Evolutionary conservation across 2,329 filamentous ascomycete genomes (phyloP).

Genomic region (Paecilomyces niveus): DNA sequence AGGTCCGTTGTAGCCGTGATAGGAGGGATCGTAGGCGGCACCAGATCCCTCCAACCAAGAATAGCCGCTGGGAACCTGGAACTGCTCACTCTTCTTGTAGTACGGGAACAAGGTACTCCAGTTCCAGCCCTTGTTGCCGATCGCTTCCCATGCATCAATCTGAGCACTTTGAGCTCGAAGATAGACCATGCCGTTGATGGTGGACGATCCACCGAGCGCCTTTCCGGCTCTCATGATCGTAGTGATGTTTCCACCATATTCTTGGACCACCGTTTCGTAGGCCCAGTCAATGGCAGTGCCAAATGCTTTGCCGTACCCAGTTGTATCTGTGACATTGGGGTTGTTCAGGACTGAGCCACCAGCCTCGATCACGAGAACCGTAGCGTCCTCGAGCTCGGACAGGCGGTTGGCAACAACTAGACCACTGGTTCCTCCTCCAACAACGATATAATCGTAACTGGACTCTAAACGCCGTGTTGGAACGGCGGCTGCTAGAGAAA

Average conservation of each 20-base stretch:
- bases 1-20: conserved; percentile 21
- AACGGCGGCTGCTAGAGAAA: not conserved
- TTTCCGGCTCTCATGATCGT: conserved; percentile 34
- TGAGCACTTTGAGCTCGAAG: conserved; percentile 27
- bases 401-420: conserved; percentile 27
- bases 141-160: conserved; percentile 28
- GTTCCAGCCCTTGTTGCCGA: conserved; percentile 23
- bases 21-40: conserved; percentile 14
- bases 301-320: conserved; percentile 18
- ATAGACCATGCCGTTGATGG: conserved; percentile 38
- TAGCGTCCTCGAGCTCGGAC: conserved; percentile 19
- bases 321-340: conserved; percentile 18
- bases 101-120: conserved; percentile 24
- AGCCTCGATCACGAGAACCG: conserved; percentile 23
- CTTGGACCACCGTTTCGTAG: conserved; percentile 33
- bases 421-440: conserved; percentile 28
- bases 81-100: conserved; percentile 20
- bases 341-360: conserved; percentile 20
- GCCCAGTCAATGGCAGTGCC: conserved; percentile 34
- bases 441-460: conserved; percentile 22
- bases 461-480: not conserved
- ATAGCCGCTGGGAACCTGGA: conserved; percentile 13
- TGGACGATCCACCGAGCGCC: conserved; percentile 36
- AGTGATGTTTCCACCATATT: conserved; percentile 20
- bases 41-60: conserved; percentile 10